Conservation (phyloP, 768 basidiomycete genomes). For the Mycena kentingensis region DNA sequence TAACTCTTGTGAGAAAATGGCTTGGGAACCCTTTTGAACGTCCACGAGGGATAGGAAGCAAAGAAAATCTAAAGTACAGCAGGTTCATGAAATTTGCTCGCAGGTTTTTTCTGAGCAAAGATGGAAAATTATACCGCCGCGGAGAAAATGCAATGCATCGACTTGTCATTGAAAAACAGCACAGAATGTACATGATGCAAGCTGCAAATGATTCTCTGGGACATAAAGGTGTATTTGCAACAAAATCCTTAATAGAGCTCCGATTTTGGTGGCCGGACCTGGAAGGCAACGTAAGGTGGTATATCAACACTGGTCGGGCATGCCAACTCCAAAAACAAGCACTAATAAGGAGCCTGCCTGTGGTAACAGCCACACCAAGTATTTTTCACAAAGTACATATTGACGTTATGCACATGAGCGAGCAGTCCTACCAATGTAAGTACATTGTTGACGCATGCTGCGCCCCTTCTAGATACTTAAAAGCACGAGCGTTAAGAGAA, state of each 20-base stretch:
- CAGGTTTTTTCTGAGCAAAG: not conserved
- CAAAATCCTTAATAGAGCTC: not conserved
- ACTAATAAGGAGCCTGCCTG: conserved; percentile 29
- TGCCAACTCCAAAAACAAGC: conserved; percentile 31
- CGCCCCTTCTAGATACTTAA: conserved; percentile 22
- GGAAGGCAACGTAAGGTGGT: conserved; percentile 32
- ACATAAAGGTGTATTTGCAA: conserved; percentile 18
- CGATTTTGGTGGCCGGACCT: conserved; percentile 28
- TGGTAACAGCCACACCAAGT: conserved; percentile 24
- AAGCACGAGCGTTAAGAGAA: conserved; percentile 20
- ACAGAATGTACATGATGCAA: not conserved
- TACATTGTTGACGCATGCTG: conserved; percentile 28
- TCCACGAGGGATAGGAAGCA: not conserved
- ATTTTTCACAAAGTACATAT: no score
- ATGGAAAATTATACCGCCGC: not conserved
- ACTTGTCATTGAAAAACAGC: not conserved
- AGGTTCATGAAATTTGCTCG: not conserved
- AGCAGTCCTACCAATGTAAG: conserved; percentile 18
- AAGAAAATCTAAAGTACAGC: not conserved
- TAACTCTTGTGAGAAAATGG: not conserved
- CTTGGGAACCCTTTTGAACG: not conserved
- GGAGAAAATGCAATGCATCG: not conserved
- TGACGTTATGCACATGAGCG: conserved; percentile 36
- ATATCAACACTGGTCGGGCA: conserved; percentile 31
- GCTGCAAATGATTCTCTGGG: conserved; percentile 19